Conservation (phyloP, 176 grass and related monocot species). For the Urochloa ruziziensis region DNA sequence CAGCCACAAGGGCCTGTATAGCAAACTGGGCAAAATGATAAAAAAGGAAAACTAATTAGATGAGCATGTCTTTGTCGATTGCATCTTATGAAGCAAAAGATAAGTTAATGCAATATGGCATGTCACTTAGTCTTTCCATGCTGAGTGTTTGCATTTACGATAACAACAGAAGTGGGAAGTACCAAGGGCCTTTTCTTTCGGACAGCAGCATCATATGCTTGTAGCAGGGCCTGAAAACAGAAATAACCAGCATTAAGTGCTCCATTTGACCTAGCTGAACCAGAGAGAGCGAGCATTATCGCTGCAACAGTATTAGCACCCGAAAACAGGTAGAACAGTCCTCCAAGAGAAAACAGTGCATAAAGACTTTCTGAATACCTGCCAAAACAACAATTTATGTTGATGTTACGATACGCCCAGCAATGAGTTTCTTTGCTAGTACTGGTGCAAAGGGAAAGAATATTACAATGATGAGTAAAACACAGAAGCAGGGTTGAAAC, state of each 20-base stretch:
- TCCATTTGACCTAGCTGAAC: slow-evolving; percentile 97
- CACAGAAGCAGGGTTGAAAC: slow-evolving; percentile 89
- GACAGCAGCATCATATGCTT: slow-evolving; percentile 61
- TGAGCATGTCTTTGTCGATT: not conserved
- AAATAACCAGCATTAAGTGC: slow-evolving; percentile 97
- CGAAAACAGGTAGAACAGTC: slow-evolving; percentile 86
- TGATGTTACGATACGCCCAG: slow-evolving; percentile 15
- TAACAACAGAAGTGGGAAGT: slow-evolving; percentile 25
- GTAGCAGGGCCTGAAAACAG: slow-evolving; percentile 79
- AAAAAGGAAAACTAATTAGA: slow-evolving; percentile 36
- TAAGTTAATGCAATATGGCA: not conserved
- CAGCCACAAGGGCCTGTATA: slow-evolving; percentile 45
- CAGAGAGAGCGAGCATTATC: slow-evolving; percentile 89
- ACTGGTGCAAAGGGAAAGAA: slow-evolving; percentile 17
- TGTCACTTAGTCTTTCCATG: not conserved
- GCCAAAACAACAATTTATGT: slow-evolving; percentile 32
- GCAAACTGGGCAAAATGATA: slow-evolving; percentile 59
- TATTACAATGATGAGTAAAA: slow-evolving; percentile 93
- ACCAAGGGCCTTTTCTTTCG: slow-evolving; percentile 71
- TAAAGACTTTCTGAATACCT: slow-evolving; percentile 93
- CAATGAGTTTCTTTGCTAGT: slow-evolving; percentile 8
- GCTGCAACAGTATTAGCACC: slow-evolving; percentile 64
- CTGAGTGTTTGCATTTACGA: not conserved
- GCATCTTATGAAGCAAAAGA: not conserved
- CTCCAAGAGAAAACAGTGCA: slow-evolving; percentile 73